A percentile compares a stretch with the other conserved stretches of the same genome.
phyloP scores from a whole-genome alignment of 2,329 filamentous ascomycete species.

The Emericellopsis cladophorae region DNA sequence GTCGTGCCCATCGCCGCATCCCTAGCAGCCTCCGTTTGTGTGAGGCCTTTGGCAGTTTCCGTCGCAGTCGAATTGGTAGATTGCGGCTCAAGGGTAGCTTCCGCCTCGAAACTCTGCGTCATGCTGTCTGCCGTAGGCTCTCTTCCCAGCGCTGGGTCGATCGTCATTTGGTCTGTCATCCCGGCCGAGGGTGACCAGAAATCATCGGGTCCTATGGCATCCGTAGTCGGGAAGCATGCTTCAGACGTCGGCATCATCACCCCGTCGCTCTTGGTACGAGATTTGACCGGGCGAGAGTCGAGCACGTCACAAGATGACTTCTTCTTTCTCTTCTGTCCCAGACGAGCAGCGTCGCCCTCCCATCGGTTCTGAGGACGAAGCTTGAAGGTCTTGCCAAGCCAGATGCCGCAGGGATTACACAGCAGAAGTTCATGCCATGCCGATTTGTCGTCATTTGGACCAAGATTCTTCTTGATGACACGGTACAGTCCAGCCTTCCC shows the following conservation, averaged over 20 bases:
- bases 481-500: conserved; percentile 56
- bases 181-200: conserved; percentile 4
- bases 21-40: conserved; percentile 32
- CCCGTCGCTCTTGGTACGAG: conserved; percentile 32
- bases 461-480: conserved; percentile 64
- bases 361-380: conserved; percentile 79
- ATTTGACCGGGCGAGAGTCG: conserved; percentile 18
- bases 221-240: conserved; percentile 35
- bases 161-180: too few species aligned
- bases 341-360: conserved; percentile 49
- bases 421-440: conserved; percentile 61
- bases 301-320: conserved; percentile 19
- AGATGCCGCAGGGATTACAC: conserved; percentile 94
- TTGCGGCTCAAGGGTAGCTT: conserved; percentile 5
- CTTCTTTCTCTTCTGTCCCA: conserved; percentile 38
- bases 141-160: too few species aligned
- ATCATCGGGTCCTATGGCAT: conserved; percentile 36
- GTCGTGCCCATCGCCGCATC: conserved; percentile 40
- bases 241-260: conserved; percentile 37
- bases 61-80: conserved; percentile 42
- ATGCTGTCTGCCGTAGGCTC: too few species aligned
- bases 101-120: too few species aligned
- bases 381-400: conserved; percentile 76
- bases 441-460: conserved; percentile 47
- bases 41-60: conserved; percentile 40